A percentile compares a stretch with the other conserved stretches of the same genome.
Evolutionary conservation across 345 rosid species (phyloP).

Genomic region (Draba incana): DNA sequence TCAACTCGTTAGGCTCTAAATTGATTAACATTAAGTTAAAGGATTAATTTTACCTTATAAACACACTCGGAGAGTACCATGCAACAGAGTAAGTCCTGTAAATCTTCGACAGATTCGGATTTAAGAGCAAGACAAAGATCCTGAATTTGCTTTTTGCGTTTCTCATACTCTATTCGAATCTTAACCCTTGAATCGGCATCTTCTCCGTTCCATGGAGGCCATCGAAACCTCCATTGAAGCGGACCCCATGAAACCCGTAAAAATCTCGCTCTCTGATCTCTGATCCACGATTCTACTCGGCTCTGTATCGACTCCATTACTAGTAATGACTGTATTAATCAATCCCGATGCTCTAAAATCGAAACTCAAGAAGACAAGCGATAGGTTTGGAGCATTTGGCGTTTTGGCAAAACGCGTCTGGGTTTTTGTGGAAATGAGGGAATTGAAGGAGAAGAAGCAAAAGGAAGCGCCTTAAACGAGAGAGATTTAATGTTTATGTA

Average conservation of each 20-base stretch:
- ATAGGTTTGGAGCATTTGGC: not conserved
- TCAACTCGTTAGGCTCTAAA: not conserved
- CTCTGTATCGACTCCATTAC: conserved; percentile 59
- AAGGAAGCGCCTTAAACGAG: not conserved
- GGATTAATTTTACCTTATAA: conserved; percentile 62
- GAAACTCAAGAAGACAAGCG: not conserved
- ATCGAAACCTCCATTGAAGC: conserved; percentile 70
- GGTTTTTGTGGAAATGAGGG: conserved; percentile 2
- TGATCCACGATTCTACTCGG: conserved; percentile 89
- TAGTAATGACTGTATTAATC: not conserved
- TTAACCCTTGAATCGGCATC: conserved; percentile 58
- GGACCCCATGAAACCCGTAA: conserved; percentile 79
- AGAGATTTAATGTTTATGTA: not conserved
- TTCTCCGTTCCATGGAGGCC: conserved; percentile 77
- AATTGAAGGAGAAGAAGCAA: not conserved
- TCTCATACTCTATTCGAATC: conserved; percentile 79
- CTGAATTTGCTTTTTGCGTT: conserved; percentile 68
- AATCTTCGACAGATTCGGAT: conserved; percentile 80
- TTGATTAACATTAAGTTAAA: not conserved
- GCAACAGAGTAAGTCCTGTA: conserved; percentile 93
- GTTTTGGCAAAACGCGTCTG: not conserved
- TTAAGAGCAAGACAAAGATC: conserved; percentile 78
- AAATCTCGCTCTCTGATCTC: conserved; percentile 76
- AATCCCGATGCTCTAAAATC: conserved; percentile 14
- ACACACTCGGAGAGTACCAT: conserved; percentile 97